Evolutionary conservation across 2,329 filamentous ascomycete species (phyloP).

Genomic region (Pseudovirgaria hyperparasitica): DNA sequence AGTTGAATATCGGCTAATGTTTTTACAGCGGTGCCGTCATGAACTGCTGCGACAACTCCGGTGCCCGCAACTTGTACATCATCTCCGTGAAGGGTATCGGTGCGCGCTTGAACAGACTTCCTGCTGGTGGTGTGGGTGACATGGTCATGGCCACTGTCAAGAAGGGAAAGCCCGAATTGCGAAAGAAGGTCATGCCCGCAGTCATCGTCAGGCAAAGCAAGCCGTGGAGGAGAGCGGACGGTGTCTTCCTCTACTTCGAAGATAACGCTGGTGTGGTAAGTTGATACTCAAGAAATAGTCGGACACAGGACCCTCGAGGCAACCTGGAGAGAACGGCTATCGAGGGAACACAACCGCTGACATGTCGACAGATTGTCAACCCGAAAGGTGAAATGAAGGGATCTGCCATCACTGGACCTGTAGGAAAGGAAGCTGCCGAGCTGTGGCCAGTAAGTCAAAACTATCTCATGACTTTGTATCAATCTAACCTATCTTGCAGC

Average conservation of each 20-base stretch:
- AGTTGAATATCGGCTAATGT: constrained; percentile 16
- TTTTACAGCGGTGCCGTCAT: constrained; percentile 81
- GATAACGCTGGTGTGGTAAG: constrained; percentile 98
- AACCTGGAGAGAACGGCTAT: constrained; percentile 1
- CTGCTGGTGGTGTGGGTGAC: constrained; percentile 94
- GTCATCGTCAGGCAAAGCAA: constrained; percentile 98
- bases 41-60: constrained; percentile 99
- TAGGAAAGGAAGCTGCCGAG: constrained; percentile 99
- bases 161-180: constrained; percentile 99
- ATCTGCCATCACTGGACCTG: constrained; percentile 95
- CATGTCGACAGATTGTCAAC: constrained; percentile 73
- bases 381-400: constrained; percentile 99
- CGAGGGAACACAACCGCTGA: constrained; percentile 7
- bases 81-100: constrained; percentile 99
- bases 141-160: constrained; percentile 99
- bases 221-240: constrained; percentile 97
- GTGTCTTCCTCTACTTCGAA: constrained; percentile 99
- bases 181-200: constrained; percentile 99
- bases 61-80: constrained; percentile 98
- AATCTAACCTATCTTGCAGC: constrained; percentile 39
- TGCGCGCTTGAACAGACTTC: constrained; percentile 93
- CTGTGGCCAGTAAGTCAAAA: constrained; percentile 77
- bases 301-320: constrained; percentile 1
- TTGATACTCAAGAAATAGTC: constrained; percentile 19
- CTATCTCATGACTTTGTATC: not conserved